These are phyloP conservation scores for Sutorius australiensis DNA, from an alignment of 768 basidiomycete species.

Conservation along the genomic window DNA sequence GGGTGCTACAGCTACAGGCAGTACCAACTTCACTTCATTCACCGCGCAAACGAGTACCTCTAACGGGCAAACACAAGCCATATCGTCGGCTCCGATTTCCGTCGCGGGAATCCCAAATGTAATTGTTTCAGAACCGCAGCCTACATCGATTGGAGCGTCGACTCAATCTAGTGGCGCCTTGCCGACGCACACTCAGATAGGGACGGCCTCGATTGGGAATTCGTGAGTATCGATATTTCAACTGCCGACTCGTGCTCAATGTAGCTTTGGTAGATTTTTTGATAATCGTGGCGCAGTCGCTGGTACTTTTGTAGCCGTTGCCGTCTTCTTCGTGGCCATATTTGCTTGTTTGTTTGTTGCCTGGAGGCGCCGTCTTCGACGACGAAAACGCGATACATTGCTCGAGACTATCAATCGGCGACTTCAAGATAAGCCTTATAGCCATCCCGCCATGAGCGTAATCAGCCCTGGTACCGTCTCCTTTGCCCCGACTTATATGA, in stretches of 20 bases:
- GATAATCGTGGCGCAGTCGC: conserved; percentile 64
- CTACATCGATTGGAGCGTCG: conserved; percentile 46
- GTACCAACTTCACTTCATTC: not conserved
- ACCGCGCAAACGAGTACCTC: conserved; percentile 38
- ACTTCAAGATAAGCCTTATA: conserved; percentile 33
- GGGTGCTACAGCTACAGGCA: not conserved
- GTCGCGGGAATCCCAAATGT: conserved; percentile 38
- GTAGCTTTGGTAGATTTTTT: conserved; percentile 48
- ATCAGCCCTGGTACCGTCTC: conserved; percentile 14
- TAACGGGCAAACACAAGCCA: conserved; percentile 37
- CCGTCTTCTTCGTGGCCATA: conserved; percentile 48
- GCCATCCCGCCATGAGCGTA: conserved; percentile 24
- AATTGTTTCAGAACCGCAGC: conserved; percentile 37
- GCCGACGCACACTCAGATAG: conserved; percentile 45
- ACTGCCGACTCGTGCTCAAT: not conserved
- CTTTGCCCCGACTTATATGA: conserved; percentile 1
- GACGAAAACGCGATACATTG: conserved; percentile 34
- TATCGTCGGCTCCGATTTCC: conserved; percentile 35
- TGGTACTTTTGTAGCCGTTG: conserved; percentile 70
- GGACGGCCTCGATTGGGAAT: conserved; percentile 14
- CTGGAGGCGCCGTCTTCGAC: conserved; percentile 28
- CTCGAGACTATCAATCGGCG: conserved; percentile 30
- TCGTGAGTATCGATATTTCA: conserved; percentile 24
- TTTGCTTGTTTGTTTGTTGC: conserved; percentile 40
- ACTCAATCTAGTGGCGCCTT: conserved; percentile 42